A percentile compares a stretch with the other conserved stretches of the same genome.
Evolutionary conservation across 1,284 basidiomycete genomes (phyloP).

Genomic region (Ganoderma sinense): DNA sequence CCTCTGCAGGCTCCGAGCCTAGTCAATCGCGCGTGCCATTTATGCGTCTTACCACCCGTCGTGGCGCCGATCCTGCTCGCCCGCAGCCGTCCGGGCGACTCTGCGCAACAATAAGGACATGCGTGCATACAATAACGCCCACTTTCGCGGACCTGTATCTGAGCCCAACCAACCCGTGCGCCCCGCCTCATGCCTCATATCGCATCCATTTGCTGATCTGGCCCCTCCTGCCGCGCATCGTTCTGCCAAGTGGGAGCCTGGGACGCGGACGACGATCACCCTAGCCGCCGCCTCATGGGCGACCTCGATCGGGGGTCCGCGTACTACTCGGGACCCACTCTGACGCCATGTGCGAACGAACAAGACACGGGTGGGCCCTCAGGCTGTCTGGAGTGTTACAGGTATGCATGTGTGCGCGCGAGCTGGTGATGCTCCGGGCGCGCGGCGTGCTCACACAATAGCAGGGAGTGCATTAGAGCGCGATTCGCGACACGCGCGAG

Average conservation of each 20-base stretch:
- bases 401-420: constrained; percentile 3
- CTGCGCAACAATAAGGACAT: constrained; percentile 18
- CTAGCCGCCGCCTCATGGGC: constrained; percentile 12
- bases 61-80: not conserved
- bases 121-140: constrained; percentile 14
- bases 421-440: not conserved
- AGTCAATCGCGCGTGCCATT: not conserved
- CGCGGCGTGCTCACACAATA: constrained; percentile 2
- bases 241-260: not conserved
- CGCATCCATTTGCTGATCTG: not conserved
- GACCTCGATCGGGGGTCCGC: constrained; percentile 2
- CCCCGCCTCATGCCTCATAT: constrained; percentile 1
- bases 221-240: not conserved
- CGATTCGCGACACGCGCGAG: not conserved
- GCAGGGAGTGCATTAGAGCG: not conserved
- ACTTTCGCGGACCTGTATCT: constrained; percentile 22
- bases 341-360: not conserved
- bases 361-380: constrained; percentile 7
- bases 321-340: not conserved
- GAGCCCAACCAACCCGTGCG: constrained; percentile 4
- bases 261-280: constrained; percentile 14
- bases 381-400: constrained; percentile 3
- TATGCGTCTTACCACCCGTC: not conserved
- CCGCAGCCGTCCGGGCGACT: not conserved
- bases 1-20: not conserved